Conservation (phyloP, 73 alveolate genomes). For the Paramecium sexaurelia region DNA sequence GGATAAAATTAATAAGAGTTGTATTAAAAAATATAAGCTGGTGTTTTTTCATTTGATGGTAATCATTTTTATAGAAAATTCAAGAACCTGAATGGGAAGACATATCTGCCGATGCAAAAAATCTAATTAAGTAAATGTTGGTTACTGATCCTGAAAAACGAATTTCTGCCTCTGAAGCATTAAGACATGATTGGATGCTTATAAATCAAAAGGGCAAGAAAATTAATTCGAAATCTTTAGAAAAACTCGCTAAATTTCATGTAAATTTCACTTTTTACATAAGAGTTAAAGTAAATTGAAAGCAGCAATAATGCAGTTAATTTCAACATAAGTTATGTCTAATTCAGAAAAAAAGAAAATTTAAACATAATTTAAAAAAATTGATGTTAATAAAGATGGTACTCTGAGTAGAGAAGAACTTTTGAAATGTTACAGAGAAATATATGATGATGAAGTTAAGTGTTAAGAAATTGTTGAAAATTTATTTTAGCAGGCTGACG, state of each 20-base stretch:
- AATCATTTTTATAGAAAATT: neutral
- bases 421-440: constrained; percentile 32
- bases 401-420: constrained; percentile 78
- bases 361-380: constrained; percentile 69
- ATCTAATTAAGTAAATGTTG: constrained; percentile 75
- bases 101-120: constrained; percentile 73
- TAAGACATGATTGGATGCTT: constrained; percentile 71
- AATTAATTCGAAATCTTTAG: constrained; percentile 12
- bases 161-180: constrained; percentile 75
- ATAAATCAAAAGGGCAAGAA: constrained; percentile 45
- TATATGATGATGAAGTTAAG: constrained; percentile 45
- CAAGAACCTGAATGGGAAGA: constrained; percentile 66
- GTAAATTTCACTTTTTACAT: neutral
- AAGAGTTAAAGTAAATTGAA: constrained; percentile 49
- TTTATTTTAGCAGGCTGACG: neutral
- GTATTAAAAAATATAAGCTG: constrained; percentile 64
- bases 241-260: constrained; percentile 54
- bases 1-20: constrained; percentile 79
- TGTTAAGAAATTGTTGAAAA: constrained; percentile 33
- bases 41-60: constrained; percentile 64
- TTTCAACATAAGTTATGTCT: constrained; percentile 56
- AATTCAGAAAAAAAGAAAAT: constrained; percentile 65
- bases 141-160: constrained; percentile 73
- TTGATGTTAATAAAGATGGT: constrained; percentile 85
- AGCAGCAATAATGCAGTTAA: constrained; percentile 64